Conservation (phyloP, 495 filamentous ascomycete species). For the Lentithecium fluviatile region DNA sequence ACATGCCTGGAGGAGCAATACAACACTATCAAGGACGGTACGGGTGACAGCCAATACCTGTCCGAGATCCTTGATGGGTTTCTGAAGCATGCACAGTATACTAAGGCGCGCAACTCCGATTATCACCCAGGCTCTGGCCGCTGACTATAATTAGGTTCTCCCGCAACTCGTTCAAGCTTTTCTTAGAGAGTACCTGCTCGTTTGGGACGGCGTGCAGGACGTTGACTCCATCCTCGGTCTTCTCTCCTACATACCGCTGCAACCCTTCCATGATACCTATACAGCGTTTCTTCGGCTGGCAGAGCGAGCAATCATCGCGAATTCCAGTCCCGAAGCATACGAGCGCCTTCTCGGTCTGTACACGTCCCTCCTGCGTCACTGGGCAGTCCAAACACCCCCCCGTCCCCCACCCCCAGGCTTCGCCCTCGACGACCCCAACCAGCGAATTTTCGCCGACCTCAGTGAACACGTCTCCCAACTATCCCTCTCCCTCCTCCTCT, state of each 20-base stretch:
- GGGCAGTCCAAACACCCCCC: conserved; percentile 54
- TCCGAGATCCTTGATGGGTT: conserved; percentile 30
- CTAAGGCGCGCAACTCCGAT: conserved; percentile 47
- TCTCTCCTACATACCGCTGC: conserved; percentile 61
- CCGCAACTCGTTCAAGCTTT: conserved; percentile 63
- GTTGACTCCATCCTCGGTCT: conserved; percentile 63
- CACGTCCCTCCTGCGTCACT: conserved; percentile 65
- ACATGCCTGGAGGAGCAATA: conserved; percentile 38
- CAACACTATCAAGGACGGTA: conserved; percentile 11
- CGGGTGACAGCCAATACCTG: conserved; percentile 5
- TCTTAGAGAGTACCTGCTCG: conserved; percentile 57
- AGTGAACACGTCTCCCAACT: conserved; percentile 62
- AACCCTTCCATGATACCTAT: conserved; percentile 58
- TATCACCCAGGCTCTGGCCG: conserved; percentile 41
- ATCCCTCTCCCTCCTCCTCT: conserved; percentile 58
- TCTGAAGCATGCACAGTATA: conserved; percentile 52
- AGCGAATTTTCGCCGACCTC: conserved; percentile 46
- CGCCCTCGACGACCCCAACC: conserved; percentile 1
- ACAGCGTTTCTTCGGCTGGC: conserved; percentile 53
- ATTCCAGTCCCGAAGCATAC: conserved; percentile 49
- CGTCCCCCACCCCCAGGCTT: conserved; percentile 30
- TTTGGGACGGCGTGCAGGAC: conserved; percentile 68
- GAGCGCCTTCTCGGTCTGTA: conserved; percentile 67
- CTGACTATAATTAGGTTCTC: conserved; percentile 47
- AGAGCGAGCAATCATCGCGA: conserved; percentile 56